Conservation (phyloP, 768 basidiomycete species). For the Porphyrellus cyaneotinctus region DNA sequence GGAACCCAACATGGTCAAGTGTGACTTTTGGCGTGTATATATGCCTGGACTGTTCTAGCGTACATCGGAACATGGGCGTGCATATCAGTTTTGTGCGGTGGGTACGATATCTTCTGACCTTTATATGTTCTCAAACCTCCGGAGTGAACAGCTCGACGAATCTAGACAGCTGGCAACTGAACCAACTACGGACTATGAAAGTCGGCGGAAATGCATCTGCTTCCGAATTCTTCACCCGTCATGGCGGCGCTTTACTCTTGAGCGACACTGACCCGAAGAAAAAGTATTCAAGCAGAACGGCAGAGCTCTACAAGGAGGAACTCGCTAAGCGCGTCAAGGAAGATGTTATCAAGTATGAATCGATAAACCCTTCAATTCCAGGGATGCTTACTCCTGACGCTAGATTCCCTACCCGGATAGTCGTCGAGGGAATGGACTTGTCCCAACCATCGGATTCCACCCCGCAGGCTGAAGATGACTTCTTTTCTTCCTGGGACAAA, state of each 20-base stretch:
- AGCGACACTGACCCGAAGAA: constrained; percentile 77
- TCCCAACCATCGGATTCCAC: constrained; percentile 37
- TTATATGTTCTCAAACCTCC: constrained; percentile 10
- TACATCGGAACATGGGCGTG: constrained; percentile 96
- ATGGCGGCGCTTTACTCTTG: constrained; percentile 71
- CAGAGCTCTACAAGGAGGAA: constrained; percentile 90
- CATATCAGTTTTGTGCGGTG: constrained; percentile 97
- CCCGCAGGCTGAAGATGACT: constrained; percentile 74
- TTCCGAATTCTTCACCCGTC: constrained; percentile 84
- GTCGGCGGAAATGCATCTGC: constrained; percentile 88
- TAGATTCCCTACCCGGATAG: constrained; percentile 74
- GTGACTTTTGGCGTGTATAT: constrained; percentile 97
- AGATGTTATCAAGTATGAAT: constrained; percentile 60
- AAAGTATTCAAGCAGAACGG: constrained; percentile 82
- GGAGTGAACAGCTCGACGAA: constrained; percentile 76
- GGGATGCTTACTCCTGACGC: background rate
- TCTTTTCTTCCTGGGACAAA: constrained; percentile 97
- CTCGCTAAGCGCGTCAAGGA: constrained; percentile 74
- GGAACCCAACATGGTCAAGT: constrained; percentile 97
- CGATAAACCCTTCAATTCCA: background rate
- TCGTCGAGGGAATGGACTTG: constrained; percentile 76
- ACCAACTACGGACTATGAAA: constrained; percentile 94
- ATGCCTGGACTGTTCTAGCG: constrained; percentile 93
- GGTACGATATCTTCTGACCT: constrained; percentile 22
- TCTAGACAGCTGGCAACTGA: constrained; percentile 89